Base-by-base conservation (phyloP, 495 filamentous ascomycete species). In the Stereocaulon alpinum region DNA sequence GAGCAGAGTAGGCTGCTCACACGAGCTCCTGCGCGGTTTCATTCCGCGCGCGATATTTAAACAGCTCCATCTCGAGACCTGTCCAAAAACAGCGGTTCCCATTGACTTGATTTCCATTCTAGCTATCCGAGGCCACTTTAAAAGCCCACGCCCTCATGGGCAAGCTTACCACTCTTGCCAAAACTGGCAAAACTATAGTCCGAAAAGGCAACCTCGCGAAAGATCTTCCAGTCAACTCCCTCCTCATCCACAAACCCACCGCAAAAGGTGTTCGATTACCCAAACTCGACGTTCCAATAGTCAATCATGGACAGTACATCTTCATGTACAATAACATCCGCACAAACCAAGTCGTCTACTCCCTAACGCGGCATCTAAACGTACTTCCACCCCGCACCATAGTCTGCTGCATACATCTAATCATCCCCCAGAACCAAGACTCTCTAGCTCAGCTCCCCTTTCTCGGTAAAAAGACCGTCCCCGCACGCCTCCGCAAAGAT, bases 401-500 rank as follows among this genome's bases (percentile, higher is more conserved):
- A 61, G 45, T 42, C 41, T 15, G 50, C 18, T 49, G 14, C 62
- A 48, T 59, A 20, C 15, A 24, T 32, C 45, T 52, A 20, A 52
- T n/a, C 6, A 55, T 57, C 14, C 5, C 55, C 27, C 53, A 89
- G 86, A 78, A 86, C 73, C 81, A 81, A 71, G 78, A 74, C 59
- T 74, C 83, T 59, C 72, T 94, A 57, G 74, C 77, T 51, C 93
- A 98, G 72, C 73, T 96, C 61, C 76, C 89, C 63, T 95, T 83
- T 77, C 84, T 89, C 53, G 93, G 91, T 76, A 95, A 95, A 74
- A 93, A 98, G 67, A 86, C 88, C 61, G 77, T 86, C 40, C 91
- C 91, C 5, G 69, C 82, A 56, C 76, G 80, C 52, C 72, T 97
- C 47, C 89, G 93, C 61, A 91, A 89, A 74, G 93, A 98, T 70